These are phyloP conservation scores for Sicyos baderoa DNA, from an alignment of 306 rosid genomes.

Conservation along the genomic window DNA sequence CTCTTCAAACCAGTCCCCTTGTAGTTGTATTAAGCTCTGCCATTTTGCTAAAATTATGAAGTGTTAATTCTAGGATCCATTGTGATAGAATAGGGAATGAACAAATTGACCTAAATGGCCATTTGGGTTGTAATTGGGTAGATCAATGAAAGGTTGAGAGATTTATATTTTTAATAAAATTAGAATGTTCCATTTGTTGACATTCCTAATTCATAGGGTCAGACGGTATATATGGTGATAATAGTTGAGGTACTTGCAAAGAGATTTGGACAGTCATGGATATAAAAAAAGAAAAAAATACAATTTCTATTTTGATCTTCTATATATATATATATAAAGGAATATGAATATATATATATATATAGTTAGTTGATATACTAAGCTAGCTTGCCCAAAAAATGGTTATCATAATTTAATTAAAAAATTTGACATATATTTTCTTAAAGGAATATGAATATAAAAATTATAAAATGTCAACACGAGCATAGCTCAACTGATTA, in stretches of 20 bases:
- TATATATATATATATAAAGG: no score
- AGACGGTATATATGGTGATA: no score
- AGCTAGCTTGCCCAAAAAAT: no score
- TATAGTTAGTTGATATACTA: neutral
- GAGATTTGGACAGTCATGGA: no score
- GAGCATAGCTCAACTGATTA: no score
- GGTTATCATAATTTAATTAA: no score
- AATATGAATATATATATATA: no score
- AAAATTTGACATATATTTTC: no score
- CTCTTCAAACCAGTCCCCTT: neutral
- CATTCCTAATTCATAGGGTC: neutral
- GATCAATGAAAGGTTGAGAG: neutral
- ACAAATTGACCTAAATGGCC: neutral
- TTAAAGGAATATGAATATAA: no score
- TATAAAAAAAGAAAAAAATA: no score
- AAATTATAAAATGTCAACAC: no score
- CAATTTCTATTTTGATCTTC: neutral
- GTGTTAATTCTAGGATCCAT: constrained; percentile 1
- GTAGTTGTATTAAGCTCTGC: constrained; percentile 7
- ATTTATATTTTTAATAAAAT: neutral
- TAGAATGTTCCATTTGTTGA: neutral
- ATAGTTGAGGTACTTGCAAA: no score
- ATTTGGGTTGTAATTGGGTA: constrained; percentile 4
- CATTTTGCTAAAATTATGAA: constrained; percentile 13
- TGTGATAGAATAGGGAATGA: constrained; percentile 19